A percentile compares a stretch with the other conserved stretches of the same genome.
phyloP scores from a whole-genome alignment of 2,329 filamentous ascomycete genomes.

The Colletotrichum limetticola region DNA sequence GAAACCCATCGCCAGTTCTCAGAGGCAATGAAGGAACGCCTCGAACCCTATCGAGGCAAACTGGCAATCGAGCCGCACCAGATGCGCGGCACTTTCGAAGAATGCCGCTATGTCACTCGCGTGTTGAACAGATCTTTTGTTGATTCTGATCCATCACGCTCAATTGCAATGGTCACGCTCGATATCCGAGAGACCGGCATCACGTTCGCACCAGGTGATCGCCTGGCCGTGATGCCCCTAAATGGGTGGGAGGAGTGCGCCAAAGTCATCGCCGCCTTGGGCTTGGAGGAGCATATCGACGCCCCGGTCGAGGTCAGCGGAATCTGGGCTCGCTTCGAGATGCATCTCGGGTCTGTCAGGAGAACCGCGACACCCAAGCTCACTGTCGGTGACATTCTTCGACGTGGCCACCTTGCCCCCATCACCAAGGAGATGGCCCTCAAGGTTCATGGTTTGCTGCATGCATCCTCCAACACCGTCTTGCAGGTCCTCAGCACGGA shows the following conservation, averaged over 20 bases:
- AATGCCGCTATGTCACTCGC: conserved; percentile 60
- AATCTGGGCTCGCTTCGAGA: conserved; percentile 58
- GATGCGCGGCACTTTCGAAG: conserved; percentile 65
- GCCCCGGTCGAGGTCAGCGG: conserved; percentile 48
- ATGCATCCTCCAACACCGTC: conserved; percentile 60
- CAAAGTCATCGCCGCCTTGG: conserved; percentile 62
- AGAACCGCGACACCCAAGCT: conserved; percentile 42
- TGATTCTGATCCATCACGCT: conserved; percentile 56
- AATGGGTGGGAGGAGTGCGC: conserved; percentile 65
- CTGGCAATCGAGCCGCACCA: conserved; percentile 60
- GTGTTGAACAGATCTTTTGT: conserved; percentile 56
- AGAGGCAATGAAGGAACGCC: conserved; percentile 63
- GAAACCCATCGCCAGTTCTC: conserved; percentile 62
- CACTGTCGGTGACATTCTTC: conserved; percentile 60
- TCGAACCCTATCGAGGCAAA: conserved; percentile 59
- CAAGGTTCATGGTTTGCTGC: conserved; percentile 58
- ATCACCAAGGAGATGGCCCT: conserved; percentile 62
- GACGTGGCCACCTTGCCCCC: conserved; percentile 61
- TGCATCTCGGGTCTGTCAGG: conserved; percentile 55
- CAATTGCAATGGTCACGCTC: conserved; percentile 60
- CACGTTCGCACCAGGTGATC: conserved; percentile 63
- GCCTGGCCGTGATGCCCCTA: conserved; percentile 64
- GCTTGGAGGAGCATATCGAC: conserved; percentile 58
- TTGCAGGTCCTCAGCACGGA: conserved; percentile 59
- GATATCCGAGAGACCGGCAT: conserved; percentile 64